Percentiles rank a stretch among this genome's conserved stretches.
Conservation (phyloP, 2,329 filamentous ascomycete genomes). For the Fusarium verrucosum region DNA sequence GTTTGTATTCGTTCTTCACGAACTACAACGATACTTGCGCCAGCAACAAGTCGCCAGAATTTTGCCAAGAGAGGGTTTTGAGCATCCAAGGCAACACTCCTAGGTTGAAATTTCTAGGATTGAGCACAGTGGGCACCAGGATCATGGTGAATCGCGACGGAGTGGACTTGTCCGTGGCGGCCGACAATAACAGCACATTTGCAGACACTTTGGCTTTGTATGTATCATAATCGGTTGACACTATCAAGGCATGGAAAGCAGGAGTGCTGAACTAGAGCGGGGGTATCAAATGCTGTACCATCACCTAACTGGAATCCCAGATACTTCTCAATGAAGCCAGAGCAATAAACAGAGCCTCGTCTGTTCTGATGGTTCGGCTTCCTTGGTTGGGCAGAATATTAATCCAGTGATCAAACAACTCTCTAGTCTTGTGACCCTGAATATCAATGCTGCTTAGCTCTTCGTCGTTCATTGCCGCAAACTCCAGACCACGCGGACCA, state of each 20-base stretch:
- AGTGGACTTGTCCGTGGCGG: constrained; percentile 33
- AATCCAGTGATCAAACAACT: constrained; percentile 86
- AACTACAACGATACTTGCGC: constrained; percentile 66
- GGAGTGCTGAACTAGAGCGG: constrained; percentile 12
- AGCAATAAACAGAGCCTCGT: constrained; percentile 83
- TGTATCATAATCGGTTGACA: constrained; percentile 27
- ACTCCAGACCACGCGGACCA: constrained; percentile 81
- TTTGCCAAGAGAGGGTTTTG: constrained; percentile 59
- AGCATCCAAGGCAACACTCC: constrained; percentile 38
- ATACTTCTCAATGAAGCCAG: constrained; percentile 72
- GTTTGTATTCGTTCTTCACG: constrained; percentile 74
- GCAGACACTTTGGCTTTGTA: constrained; percentile 45
- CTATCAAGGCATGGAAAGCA: constrained; percentile 3
- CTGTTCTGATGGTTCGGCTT: constrained; percentile 82
- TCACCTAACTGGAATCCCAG: constrained; percentile 54
- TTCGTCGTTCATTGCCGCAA: constrained; percentile 71
- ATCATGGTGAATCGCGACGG: constrained; percentile 43
- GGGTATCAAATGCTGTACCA: constrained; percentile 41
- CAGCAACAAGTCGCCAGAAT: constrained; percentile 51
- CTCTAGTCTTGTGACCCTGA: constrained; percentile 68
- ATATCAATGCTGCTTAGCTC: constrained; percentile 69
- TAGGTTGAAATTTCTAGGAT: constrained; percentile 40
- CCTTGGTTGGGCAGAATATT: constrained; percentile 84
- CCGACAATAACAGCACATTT: constrained; percentile 45
- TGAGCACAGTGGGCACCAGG: constrained; percentile 45